Conservation (phyloP, 2,329 filamentous ascomycete species). For the Diaporthe humulicola region DNA sequence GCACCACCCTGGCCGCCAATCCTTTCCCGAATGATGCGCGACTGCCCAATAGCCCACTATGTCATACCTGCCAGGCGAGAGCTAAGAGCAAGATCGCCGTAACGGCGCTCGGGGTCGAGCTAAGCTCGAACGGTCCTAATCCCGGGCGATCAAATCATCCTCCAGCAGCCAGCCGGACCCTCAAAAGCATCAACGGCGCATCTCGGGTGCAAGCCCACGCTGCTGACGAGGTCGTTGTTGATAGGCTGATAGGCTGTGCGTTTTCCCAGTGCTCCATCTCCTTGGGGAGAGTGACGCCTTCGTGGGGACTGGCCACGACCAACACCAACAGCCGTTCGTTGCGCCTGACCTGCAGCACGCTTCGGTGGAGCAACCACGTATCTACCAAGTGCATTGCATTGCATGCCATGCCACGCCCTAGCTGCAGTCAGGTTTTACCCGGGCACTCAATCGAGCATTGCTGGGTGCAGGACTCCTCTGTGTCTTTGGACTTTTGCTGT, state of each 20-base stretch:
- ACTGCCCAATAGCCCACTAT: constrained; percentile 25
- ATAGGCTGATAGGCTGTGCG: constrained; percentile 20
- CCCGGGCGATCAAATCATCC: constrained; percentile 19
- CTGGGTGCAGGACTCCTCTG: not conserved
- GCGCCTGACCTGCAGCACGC: constrained; percentile 34
- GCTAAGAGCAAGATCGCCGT: constrained; percentile 27
- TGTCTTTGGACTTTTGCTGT: not conserved
- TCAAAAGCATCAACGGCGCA: constrained; percentile 24
- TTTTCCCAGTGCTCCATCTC: not conserved
- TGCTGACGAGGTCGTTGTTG: constrained; percentile 4
- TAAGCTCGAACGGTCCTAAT: not conserved
- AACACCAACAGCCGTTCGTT: constrained; percentile 18
- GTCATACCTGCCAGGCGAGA: constrained; percentile 35
- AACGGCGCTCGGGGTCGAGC: constrained; percentile 5
- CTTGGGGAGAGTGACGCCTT: not conserved
- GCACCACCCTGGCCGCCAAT: constrained; percentile 23
- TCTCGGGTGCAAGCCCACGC: constrained; percentile 5
- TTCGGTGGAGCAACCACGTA: constrained; percentile 37
- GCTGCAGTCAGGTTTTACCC: constrained; percentile 15
- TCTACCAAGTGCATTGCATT: constrained; percentile 39
- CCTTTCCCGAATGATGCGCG: constrained; percentile 5
- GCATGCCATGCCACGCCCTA: constrained; percentile 22
- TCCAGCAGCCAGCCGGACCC: not conserved
- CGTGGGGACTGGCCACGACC: constrained; percentile 10
- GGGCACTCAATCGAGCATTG: not conserved